A percentile compares a stretch with the other conserved stretches of the same genome.
These are phyloP conservation scores for Arthrobotrys megalospora DNA, from an alignment of 2,329 filamentous ascomycete genomes.

Conservation along the genomic window DNA sequence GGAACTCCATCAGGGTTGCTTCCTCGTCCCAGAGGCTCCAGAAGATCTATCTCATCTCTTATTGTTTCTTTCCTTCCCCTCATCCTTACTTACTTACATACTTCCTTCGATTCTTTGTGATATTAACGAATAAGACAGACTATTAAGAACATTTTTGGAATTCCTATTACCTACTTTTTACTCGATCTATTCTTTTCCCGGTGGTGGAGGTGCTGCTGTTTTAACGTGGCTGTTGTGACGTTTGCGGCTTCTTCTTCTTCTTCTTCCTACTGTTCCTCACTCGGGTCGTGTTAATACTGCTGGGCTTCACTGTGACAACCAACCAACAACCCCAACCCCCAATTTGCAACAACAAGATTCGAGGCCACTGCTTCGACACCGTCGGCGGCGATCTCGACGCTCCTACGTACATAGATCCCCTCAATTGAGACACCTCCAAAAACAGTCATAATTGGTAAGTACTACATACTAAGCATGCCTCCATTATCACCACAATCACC, in stretches of 20 bases:
- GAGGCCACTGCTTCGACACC: not conserved
- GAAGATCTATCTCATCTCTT: slow-evolving; percentile 1
- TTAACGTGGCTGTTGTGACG: slow-evolving; percentile 10
- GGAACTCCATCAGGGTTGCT: slow-evolving; percentile 40
- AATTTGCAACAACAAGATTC: slow-evolving; percentile 16
- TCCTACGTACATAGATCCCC: slow-evolving; percentile 4
- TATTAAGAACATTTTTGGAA: not conserved
- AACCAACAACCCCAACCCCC: not conserved
- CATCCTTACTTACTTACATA: not conserved
- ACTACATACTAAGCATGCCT: no score
- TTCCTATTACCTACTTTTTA: not conserved
- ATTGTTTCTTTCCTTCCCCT: slow-evolving; percentile 1
- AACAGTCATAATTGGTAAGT: slow-evolving; percentile 28
- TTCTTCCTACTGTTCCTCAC: no score
- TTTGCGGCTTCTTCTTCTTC: slow-evolving; percentile 21
- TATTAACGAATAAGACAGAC: slow-evolving; percentile 26
- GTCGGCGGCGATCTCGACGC: slow-evolving; percentile 37
- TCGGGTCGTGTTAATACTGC: no score
- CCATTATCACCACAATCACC: no score
- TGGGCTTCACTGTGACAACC: not conserved
- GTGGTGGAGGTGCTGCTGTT: not conserved
- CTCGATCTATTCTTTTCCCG: not conserved
- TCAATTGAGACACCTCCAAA: not conserved
- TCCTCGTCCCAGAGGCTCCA: slow-evolving; percentile 32
- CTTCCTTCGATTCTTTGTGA: slow-evolving; percentile 10